phyloP scores from a whole-genome alignment of 2,329 filamentous ascomycete species.

The Penicillium palitans region DNA sequence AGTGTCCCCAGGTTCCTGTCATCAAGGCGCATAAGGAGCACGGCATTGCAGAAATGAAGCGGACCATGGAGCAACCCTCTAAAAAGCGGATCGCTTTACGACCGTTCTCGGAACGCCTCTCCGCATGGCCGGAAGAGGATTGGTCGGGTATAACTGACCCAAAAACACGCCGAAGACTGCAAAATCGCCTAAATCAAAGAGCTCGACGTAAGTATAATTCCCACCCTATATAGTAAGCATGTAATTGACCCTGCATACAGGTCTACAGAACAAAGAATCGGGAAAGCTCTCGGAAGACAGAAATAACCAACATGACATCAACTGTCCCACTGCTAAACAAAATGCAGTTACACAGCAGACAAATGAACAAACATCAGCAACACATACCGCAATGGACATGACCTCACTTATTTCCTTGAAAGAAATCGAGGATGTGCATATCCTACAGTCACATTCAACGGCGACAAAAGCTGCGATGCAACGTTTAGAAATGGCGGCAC shows the following conservation, averaged over 20 bases:
- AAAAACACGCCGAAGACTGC: constrained; percentile 18
- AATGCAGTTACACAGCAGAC: not conserved
- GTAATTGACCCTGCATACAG: not conserved
- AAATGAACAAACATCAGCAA: not conserved
- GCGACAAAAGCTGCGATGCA: not conserved
- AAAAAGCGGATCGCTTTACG: not conserved
- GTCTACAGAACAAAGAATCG: constrained; percentile 3
- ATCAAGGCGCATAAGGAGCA: not conserved
- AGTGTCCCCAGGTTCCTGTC: not conserved
- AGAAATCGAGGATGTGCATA: not conserved
- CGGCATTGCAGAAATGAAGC: not conserved
- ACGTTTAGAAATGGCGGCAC: not conserved
- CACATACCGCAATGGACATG: not conserved
- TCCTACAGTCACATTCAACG: not conserved
- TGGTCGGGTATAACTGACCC: constrained; percentile 18
- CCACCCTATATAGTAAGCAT: not conserved
- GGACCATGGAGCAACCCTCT: not conserved
- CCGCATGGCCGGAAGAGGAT: constrained; percentile 10
- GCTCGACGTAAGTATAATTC: constrained; percentile 16
- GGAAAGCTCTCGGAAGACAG: not conserved
- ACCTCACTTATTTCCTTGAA: not conserved
- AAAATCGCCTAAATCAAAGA: constrained; percentile 28
- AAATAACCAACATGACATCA: not conserved
- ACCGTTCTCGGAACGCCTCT: not conserved
- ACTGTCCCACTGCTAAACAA: too few species aligned